Evolutionary conservation across 202 grass and related monocot genomes (phyloP), one percentile per base, ranked within the genome.

Genomic region (Setaria viridis): DNA sequence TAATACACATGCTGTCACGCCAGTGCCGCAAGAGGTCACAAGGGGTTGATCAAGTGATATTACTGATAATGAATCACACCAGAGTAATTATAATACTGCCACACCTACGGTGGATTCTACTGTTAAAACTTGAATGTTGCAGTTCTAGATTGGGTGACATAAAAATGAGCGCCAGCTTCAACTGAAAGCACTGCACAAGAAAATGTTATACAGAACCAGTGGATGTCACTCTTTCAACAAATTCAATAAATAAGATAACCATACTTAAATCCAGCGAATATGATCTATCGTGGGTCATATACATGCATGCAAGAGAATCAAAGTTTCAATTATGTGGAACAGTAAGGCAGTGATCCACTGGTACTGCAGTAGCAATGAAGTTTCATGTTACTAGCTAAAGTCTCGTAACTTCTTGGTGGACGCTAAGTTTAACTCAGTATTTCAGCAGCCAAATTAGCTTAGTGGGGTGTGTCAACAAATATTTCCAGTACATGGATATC

Each of bases 1-100:
- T 76, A 99, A 62, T 84, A 94, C 17, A 71, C 96, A 96, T 78
- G 96, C 96, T 56, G 96, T 99, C 67, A 99, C 96, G 65, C 93
- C 96, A 53, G 96, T 98, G 33, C 93, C 96, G 3, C 96, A 95
- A 72, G 93, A 98, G 72, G 91, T 69, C 13, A 92, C 90, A 1
- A 98, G 14, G 32, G 93, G 90, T 45, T 77, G 80, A 85, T 95
- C 96, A 46, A 98, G 87, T 25, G 96, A 94, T 15, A 99, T 88
- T 63, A 93, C 93, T 99, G 85, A 62, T 45, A 50, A 41, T 43
- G n/a, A 17, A 82, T 48, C 33, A 80, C 2, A 57, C 35, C 57
- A 82, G 7, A 50, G 48, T 4, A 43, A 42, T 80, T 79, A 78
- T 11, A 39, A 9, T 7, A 55, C 10, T 62, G 1, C 25, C 53